Base-by-base conservation (phyloP, 331 rosid genomes). In the Acacia concinna region DNA sequence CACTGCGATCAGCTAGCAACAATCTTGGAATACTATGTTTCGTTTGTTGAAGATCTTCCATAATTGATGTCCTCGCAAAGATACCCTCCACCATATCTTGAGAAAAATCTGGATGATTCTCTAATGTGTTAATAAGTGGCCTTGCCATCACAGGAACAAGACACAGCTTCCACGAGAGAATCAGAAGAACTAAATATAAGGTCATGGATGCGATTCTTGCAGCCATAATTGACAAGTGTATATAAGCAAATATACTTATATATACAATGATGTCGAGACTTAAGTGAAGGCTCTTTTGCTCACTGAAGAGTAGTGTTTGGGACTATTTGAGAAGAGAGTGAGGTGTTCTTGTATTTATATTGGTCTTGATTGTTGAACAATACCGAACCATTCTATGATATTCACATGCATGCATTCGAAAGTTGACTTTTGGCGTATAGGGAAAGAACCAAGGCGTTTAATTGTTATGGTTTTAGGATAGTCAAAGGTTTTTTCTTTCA, bases 131-230 rank as follows among this genome's bases (percentile, higher is more conserved):
- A 49, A 11, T 11, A 0, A 85, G 71, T 57, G 82, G 79, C 63
- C 84, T 64, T 27, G 86, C 71, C 75, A 73, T 71, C 52, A 68
- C 73, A 68, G 49, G 73, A 40, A 68, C 34, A 27, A 40, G 15
- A 14, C 52, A 68, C n/a, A 40, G 34, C 73, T 44, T 38, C 27
- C 31, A 68, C 52, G 25, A 40, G 21, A 38, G 73, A 68, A 68
- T 40, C 6, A 68, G 52, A 40, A 68, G 73, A 68, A 40, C 52
- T 4, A 68, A 68, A 40, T 21, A 40, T 38, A 68, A 68, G 52
- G 73, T 21, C 52, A 23, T 38, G 52, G 52, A 40, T 68, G 47
- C 52, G n/a, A 15, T 40, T 68, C 73, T 40, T 23, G 21, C 52
- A 23, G 34, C 52, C 30, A 67, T 64, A 38, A 35, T 9, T 20